These are phyloP conservation scores for Camellia sinensis DNA, from an alignment of 148 eudicot genomes.

Conservation along the genomic window DNA sequence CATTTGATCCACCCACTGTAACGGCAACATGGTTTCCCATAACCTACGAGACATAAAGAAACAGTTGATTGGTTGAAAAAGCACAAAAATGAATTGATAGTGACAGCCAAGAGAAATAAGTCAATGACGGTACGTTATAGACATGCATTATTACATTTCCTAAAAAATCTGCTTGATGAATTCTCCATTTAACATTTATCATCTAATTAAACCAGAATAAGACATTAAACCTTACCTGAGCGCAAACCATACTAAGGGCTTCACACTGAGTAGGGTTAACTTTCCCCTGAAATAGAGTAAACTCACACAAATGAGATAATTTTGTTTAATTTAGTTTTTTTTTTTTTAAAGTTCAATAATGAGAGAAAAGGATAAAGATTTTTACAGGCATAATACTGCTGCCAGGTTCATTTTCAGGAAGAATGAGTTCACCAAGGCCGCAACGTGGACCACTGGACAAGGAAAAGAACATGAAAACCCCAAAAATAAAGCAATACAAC, in stretches of 20 bases:
- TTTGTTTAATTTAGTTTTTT: too few relatives aligned
- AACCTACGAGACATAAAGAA: slow-evolving; percentile 46
- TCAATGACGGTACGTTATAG: not conserved
- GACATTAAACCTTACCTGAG: slow-evolving; percentile 59
- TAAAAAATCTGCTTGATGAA: not conserved
- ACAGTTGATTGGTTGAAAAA: slow-evolving; percentile 4
- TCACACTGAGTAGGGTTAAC: slow-evolving; percentile 99
- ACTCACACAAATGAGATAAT: not conserved
- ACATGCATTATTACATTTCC: slow-evolving; percentile 1
- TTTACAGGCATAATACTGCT: slow-evolving; percentile 99
- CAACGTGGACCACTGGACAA: slow-evolving; percentile 90
- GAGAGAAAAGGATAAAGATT: slow-evolving; percentile 9
- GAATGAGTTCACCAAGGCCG: slow-evolving; percentile 93
- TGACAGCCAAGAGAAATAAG: not conserved
- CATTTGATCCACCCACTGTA: slow-evolving; percentile 93
- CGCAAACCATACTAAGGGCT: slow-evolving; percentile 98
- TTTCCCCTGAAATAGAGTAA: slow-evolving; percentile 60
- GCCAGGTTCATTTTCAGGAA: slow-evolving; percentile 99
- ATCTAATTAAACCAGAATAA: slow-evolving; percentile 5
- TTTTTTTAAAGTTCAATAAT: not conserved
- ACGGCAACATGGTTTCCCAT: slow-evolving; percentile 96
- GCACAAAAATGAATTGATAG: not conserved
- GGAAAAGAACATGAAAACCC: slow-evolving; percentile 18
- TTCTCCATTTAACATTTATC: not conserved
- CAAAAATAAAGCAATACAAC: not conserved